Evolutionary conservation across 306 rosid genomes (phyloP), one percentile per base, ranked within the genome.

Genomic region (Hippophae gyantsensis): DNA sequence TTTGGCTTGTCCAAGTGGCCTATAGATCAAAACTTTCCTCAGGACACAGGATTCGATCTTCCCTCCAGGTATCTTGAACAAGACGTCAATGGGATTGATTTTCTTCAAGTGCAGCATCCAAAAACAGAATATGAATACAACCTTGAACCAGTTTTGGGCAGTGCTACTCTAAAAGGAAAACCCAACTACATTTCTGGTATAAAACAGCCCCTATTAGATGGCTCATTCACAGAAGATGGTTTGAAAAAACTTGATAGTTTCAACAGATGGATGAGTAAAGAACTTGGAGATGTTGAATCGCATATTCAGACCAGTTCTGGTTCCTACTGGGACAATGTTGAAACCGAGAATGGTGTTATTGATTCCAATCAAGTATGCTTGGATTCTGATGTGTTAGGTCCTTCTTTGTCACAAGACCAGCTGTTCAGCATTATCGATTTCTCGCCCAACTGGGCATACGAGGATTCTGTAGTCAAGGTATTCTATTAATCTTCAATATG

Each of bases 211-310:
- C 63, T 59, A 54, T 69, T 83, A 44, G 86, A 74, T 67, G 76
- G 78, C 52, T 13, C 78, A 60, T 44, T 56, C 9, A 58, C 65
- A 51, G 87, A 78, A 56, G 87, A 78, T 70, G 78, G 86, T 64
- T 70, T 89, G 70, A 84, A 76, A 71, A 90, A 84, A 77, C 77
- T 71, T 38, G 94, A 86, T 72, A 90, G 95, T 73, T 90, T 86
- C 79, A 82, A 77, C 76, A 81, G 58, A 79, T 90, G 95, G 95
- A 82, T 86, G 89, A 78, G 76, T 65, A 84, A 69, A 66, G 95
- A 87, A 72, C 86, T 90, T 46, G 90, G 79, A 62, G 97, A 86
- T 62, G 84, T 90, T 52, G 94, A 86, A 70, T 76, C 79, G 3
- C 76, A 71, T 58, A 76, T 64, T 60, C 89, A 76, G 58, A 75